phyloP scores from a whole-genome alignment of 805 yeast genomes.

The Candida multigemmis region DNA sequence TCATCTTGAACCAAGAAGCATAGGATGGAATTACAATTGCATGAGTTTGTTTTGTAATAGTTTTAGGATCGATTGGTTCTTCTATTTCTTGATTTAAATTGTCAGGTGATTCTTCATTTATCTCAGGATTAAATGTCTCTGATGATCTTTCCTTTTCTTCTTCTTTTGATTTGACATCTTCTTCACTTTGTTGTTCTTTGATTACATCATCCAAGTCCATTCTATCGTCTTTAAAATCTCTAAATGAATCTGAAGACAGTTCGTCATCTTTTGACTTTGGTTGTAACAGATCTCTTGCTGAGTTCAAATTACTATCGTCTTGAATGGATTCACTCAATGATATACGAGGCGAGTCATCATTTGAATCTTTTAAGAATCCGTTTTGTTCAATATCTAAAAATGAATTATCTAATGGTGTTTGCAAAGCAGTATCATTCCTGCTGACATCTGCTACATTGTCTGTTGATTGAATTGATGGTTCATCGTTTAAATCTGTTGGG shows the following conservation, averaged over 20 bases:
- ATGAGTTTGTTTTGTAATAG: slow-evolving; percentile 52
- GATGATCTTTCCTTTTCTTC: neutral
- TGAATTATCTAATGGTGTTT: too few relatives aligned
- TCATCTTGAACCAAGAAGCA: slow-evolving; percentile 76
- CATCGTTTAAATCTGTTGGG: neutral
- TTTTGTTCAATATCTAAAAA: too few relatives aligned
- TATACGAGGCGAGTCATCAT: too few relatives aligned
- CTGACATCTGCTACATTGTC: neutral
- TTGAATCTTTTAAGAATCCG: too few relatives aligned
- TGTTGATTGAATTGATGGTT: neutral
- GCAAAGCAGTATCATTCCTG: neutral
- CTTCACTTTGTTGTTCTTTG: slow-evolving; percentile 2
- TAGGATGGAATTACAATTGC: slow-evolving; percentile 82
- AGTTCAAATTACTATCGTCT: too few relatives aligned
- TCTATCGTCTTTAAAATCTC: neutral
- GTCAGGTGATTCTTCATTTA: neutral
- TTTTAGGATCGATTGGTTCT: slow-evolving; percentile 1
- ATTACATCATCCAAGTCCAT: slow-evolving; percentile 1
- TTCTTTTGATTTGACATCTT: slow-evolving; percentile 1
- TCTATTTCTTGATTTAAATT: neutral
- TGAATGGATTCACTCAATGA: too few relatives aligned
- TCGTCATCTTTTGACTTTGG: too few relatives aligned
- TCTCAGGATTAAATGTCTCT: neutral
- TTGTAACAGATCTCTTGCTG: too few relatives aligned
- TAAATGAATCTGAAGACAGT: neutral